Base-by-base conservation (phyloP, 2,329 filamentous ascomycete species). In the Zymoseptoria ardabiliae region DNA sequence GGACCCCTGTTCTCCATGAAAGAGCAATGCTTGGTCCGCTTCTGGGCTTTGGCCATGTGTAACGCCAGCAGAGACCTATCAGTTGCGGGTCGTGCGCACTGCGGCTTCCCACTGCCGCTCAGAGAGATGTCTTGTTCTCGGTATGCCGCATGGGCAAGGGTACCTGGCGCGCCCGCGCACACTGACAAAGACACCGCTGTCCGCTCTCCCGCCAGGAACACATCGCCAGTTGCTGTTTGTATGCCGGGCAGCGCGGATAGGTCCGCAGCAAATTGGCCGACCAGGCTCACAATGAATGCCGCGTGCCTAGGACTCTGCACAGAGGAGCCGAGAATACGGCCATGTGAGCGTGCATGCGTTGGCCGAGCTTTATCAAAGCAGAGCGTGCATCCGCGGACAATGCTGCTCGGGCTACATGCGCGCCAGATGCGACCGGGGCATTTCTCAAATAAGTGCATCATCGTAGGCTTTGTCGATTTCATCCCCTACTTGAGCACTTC, bases 341-440 rank as follows among this genome's bases (percentile, higher is more conserved):
- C 66, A 67, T 68, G 66, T 63, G 66, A 62, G 60, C 56, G 63
- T 56, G 60, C 66, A 61, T 67, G 65, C 65, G 66, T 58, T 68
- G 66, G 65, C 66, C 60, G 59, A 62, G 61, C 60, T 60, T 59
- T 52, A 62, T 60, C 63, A 63, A 64, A 60, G 63, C 60, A 63
- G 62, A 64, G 63, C 62, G 60, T 66, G 61, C 61, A 67, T 63
- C 66, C 65, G 66, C 62, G 58, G 25, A 66, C 62, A 64, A 68
- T 65, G 63, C 59, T 59, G 58, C 56, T 63, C 63, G 63, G 57
- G 59, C 54, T 63, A 55, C 64, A 66, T 50, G 53, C 63, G 61
- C 60, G 65, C 64, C 51, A 61, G 55, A 58, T 59, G 59, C 55
- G 64, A 65, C 65, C 62, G 61, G 64, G 63, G 58, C 56, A 51